These are phyloP conservation scores for Eucalyptus victrix DNA, from an alignment of 345 rosid genomes.

Conservation along the genomic window DNA sequence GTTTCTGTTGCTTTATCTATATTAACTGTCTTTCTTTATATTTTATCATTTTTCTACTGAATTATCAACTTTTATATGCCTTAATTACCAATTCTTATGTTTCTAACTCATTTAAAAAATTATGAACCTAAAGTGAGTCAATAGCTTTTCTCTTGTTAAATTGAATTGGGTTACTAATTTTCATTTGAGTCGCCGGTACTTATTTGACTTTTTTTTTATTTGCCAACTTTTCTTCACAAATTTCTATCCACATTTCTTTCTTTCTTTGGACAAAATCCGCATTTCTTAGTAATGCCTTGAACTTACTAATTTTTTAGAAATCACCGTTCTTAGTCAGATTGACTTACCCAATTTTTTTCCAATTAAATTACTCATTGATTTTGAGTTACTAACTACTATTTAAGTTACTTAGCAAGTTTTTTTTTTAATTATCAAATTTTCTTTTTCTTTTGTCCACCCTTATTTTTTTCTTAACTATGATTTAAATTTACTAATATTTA, in stretches of 20 bases:
- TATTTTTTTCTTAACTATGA: not conserved
- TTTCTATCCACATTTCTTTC: not conserved
- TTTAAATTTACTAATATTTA: not conserved
- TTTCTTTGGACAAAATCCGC: not conserved
- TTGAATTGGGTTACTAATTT: not conserved
- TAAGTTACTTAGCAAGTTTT: not conserved
- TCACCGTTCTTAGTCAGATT: not conserved
- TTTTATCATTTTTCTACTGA: not conserved
- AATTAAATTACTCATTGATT: not conserved
- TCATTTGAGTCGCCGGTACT: not conserved
- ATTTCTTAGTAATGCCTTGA: not conserved
- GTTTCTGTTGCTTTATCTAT: not conserved
- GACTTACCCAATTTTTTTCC: not conserved
- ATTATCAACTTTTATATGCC: not conserved
- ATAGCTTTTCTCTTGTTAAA: not conserved
- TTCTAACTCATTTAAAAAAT: not conserved
- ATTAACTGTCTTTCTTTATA: not conserved
- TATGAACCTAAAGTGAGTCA: not conserved
- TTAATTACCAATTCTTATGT: not conserved
- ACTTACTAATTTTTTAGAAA: not conserved
- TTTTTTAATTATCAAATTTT: not conserved
- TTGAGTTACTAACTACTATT: not conserved
- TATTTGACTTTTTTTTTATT: not conserved
- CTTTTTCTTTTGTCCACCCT: not conserved
- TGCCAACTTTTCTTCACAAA: not conserved